Evolutionary conservation across 768 basidiomycete genomes (phyloP).

Genomic region (Cyclocybe cylindracea): DNA sequence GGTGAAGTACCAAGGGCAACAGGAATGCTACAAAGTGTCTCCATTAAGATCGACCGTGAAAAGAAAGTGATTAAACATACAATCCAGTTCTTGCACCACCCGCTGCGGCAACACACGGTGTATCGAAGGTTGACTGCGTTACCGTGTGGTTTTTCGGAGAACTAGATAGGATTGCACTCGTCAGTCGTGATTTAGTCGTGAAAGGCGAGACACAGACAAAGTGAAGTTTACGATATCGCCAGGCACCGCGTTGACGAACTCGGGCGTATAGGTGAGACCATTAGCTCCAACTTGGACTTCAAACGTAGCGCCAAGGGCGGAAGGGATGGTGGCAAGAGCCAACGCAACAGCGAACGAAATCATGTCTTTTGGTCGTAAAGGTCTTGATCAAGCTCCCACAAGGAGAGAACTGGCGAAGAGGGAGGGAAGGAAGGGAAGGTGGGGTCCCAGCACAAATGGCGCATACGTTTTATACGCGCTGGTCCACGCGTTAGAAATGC

Average conservation of each 20-base stretch:
- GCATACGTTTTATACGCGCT: background rate
- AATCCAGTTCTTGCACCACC: conserved; percentile 37
- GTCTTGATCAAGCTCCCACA: background rate
- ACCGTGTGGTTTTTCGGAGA: conserved; percentile 52
- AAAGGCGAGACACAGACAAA: conserved; percentile 41
- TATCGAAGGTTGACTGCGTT: conserved; percentile 47
- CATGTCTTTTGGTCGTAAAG: conserved; percentile 2
- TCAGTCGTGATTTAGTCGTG: background rate
- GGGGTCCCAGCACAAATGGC: background rate
- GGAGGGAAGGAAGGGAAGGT: background rate
- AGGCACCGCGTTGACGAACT: conserved; percentile 36
- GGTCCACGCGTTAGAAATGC: background rate
- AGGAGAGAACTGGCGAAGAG: background rate
- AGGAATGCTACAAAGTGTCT: conserved; percentile 28
- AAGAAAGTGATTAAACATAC: conserved; percentile 24
- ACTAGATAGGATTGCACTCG: conserved; percentile 19
- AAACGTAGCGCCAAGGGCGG: conserved; percentile 25
- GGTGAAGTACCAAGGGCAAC: conserved; percentile 38
- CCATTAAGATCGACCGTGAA: background rate
- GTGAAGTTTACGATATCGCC: conserved; percentile 50
- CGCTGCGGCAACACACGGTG: conserved; percentile 29
- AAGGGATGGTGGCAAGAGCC: conserved; percentile 26
- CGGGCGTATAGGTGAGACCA: conserved; percentile 33
- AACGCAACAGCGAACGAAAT: conserved; percentile 12
- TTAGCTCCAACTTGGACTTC: conserved; percentile 38